phyloP scores from a whole-genome alignment of 176 grass and related monocot genomes.

The Avena atlantica region DNA sequence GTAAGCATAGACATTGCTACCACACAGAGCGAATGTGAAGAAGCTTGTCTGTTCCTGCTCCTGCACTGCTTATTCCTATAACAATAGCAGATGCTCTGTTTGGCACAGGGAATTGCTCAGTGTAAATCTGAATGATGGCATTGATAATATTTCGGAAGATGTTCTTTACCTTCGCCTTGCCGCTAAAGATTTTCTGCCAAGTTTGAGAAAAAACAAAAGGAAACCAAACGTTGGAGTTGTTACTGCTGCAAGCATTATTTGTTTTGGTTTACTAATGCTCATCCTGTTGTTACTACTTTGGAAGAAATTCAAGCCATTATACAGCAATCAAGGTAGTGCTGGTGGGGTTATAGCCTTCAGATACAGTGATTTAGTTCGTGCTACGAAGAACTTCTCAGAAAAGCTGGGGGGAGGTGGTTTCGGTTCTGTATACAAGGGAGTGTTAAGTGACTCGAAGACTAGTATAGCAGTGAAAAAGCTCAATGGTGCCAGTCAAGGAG shows the following conservation, averaged over 20 bases:
- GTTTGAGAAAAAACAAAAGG: not conserved
- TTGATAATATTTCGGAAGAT: constrained; percentile 15
- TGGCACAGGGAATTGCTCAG: constrained; percentile 18
- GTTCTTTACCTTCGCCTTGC: constrained; percentile 18
- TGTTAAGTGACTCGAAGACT: not conserved
- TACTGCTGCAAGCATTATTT: constrained; percentile 13
- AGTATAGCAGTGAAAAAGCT: constrained; percentile 1
- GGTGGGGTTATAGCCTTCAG: constrained; percentile 6
- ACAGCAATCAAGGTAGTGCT: not conserved
- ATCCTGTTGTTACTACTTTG: not conserved
- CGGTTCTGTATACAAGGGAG: constrained; percentile 15
- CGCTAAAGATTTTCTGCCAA: not conserved
- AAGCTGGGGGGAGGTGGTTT: constrained; percentile 10
- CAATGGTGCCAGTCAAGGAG: constrained; percentile 12
- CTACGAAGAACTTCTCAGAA: constrained; percentile 12
- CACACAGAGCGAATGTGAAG: not conserved
- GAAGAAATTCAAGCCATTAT: not conserved
- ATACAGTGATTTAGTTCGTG: constrained; percentile 12
- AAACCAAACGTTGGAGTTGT: not conserved
- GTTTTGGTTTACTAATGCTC: constrained; percentile 11
- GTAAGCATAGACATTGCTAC: not conserved
- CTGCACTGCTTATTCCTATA: constrained; percentile 22
- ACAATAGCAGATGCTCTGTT: constrained; percentile 6
- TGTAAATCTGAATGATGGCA: constrained; percentile 12
- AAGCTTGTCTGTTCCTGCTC: constrained; percentile 19